Conservation (phyloP, 176 grass and related monocot genomes). For the Dendrocalamus sinicus region DNA sequence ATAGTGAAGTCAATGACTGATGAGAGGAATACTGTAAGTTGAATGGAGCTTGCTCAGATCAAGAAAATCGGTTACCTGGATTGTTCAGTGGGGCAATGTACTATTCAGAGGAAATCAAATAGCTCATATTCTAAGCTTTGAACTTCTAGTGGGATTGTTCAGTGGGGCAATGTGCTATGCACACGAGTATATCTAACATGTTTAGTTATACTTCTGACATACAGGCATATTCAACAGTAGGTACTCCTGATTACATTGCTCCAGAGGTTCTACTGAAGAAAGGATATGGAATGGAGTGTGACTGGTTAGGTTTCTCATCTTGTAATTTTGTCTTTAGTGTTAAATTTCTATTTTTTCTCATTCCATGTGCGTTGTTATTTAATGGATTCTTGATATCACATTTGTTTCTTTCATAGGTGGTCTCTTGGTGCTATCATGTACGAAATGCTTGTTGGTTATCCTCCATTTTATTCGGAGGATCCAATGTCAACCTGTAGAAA, state of each 20-base stretch:
- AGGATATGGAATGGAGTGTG: constrained; percentile 99
- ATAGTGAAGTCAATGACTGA: background rate
- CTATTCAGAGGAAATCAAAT: constrained; percentile 31
- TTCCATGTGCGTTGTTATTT: constrained; percentile 32
- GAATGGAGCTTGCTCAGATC: background rate
- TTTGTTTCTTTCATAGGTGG: constrained; percentile 69
- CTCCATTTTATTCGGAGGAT: constrained; percentile 98
- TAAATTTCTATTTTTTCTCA: constrained; percentile 29
- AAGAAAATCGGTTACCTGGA: constrained; percentile 12
- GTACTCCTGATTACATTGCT: constrained; percentile 99
- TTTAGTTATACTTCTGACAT: constrained; percentile 33
- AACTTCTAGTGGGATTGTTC: constrained; percentile 14
- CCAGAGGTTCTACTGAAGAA: constrained; percentile 98
- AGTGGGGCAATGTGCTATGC: background rate
- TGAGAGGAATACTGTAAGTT: background rate
- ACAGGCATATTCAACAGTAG: constrained; percentile 97
- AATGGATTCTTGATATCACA: constrained; percentile 57
- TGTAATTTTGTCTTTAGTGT: constrained; percentile 34
- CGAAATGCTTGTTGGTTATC: constrained; percentile 99
- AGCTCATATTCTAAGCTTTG: constrained; percentile 25
- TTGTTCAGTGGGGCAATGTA: background rate
- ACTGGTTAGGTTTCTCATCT: constrained; percentile 70
- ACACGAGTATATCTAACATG: background rate
- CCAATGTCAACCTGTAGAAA: constrained; percentile 98
- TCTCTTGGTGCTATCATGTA: constrained; percentile 99